These are phyloP conservation scores for Tulasnella sp. DNA, from an alignment of 768 basidiomycete species.

Conservation along the genomic window DNA sequence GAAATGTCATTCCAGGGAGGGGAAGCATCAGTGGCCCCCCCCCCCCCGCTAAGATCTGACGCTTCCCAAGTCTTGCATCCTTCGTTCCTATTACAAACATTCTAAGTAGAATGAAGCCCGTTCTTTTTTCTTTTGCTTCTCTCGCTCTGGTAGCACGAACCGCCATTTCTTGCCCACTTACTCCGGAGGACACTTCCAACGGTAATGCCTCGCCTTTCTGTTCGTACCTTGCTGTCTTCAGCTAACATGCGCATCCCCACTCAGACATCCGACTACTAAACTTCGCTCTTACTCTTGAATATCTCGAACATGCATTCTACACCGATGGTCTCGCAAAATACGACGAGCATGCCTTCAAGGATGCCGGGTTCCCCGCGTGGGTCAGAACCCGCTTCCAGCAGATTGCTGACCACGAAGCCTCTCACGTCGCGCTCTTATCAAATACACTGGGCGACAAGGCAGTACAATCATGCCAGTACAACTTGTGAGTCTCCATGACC, in stretches of 20 bases:
- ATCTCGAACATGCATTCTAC: conserved; percentile 30
- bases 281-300: conserved; percentile 30
- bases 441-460: conserved; percentile 46
- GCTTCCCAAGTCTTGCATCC: not conserved
- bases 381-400: conserved; percentile 51
- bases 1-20: not conserved
- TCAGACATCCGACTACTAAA: conserved; percentile 17
- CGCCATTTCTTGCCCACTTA: not conserved
- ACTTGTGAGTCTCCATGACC: conserved; percentile 44
- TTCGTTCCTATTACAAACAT: not conserved
- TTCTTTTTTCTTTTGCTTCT: not conserved
- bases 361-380: conserved; percentile 43
- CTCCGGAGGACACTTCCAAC: conserved; percentile 5
- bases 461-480: conserved; percentile 56
- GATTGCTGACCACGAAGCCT: conserved; percentile 53
- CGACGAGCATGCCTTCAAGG: conserved; percentile 44
- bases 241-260: not conserved
- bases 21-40: not conserved
- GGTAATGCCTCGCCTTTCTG: not conserved
- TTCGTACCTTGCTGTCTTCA: not conserved
- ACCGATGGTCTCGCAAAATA: conserved; percentile 43
- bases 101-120: not conserved
- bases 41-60: not conserved
- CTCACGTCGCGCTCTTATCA: conserved; percentile 55
- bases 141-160: conserved; percentile 11